Evolutionary conservation across 2,329 filamentous ascomycete species (phyloP).

Genomic region (Orbilia oligospora): DNA sequence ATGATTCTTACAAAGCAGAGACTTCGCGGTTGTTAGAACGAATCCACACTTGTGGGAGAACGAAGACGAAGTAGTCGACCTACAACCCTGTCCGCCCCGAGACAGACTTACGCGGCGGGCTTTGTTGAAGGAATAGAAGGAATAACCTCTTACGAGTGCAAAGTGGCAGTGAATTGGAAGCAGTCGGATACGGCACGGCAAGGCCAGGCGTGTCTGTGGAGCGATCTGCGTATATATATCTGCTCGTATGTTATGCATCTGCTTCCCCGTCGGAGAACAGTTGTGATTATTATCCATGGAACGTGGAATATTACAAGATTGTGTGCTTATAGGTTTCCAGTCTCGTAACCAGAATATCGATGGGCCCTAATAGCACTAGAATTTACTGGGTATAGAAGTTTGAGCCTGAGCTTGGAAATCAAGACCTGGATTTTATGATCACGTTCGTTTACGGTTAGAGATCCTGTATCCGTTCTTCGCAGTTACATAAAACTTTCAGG

Average conservation of each 20-base stretch:
- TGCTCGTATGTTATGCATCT: not conserved
- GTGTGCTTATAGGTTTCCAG: not conserved
- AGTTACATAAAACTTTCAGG: not conserved
- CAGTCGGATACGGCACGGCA: slow-evolving; percentile 5
- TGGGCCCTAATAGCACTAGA: not conserved
- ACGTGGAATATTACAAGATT: not conserved
- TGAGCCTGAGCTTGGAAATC: not conserved
- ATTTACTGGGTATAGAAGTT: not conserved
- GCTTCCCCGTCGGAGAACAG: slow-evolving; percentile 6
- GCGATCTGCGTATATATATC: not conserved
- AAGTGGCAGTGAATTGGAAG: slow-evolving; percentile 4
- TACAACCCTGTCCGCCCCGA: slow-evolving; percentile 8
- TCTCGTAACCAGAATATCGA: no score
- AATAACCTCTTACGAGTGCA: slow-evolving; percentile 3
- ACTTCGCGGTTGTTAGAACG: not conserved
- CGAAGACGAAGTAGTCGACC: not conserved
- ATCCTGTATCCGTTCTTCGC: not conserved
- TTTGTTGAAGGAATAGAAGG: not conserved
- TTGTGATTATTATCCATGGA: no score
- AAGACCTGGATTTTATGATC: not conserved
- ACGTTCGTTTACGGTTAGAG: not conserved
- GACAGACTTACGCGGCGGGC: slow-evolving; percentile 25
- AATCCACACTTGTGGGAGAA: not conserved
- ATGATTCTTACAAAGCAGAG: not conserved
- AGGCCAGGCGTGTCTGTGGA: not conserved